phyloP scores from a whole-genome alignment of 148 eudicot genomes.

The Rhododendron simsii region DNA sequence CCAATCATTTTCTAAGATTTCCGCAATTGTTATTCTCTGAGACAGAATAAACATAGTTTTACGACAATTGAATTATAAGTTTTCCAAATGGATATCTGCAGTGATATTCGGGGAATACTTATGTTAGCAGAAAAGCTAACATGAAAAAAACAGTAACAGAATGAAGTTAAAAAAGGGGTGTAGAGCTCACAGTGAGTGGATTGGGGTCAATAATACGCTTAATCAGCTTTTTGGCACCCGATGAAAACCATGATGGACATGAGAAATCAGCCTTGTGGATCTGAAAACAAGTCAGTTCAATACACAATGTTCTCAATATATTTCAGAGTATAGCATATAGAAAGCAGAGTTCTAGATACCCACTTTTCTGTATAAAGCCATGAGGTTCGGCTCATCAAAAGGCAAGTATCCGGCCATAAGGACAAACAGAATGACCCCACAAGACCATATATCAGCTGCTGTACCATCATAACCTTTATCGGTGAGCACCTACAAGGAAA shows the following conservation, averaged over 20 bases:
- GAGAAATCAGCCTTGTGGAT: conserved; percentile 52
- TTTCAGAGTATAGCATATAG: neutral
- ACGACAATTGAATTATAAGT: neutral
- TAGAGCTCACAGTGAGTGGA: conserved; percentile 65
- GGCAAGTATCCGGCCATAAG: conserved; percentile 93
- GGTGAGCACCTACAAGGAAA: conserved; percentile 56
- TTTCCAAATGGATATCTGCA: neutral
- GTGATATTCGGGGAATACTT: neutral
- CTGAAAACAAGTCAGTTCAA: conserved; percentile 34
- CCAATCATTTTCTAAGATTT: conserved; percentile 75
- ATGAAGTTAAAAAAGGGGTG: neutral
- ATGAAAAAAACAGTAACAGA: neutral
- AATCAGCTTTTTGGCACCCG: conserved; percentile 57
- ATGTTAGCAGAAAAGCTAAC: neutral
- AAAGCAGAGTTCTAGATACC: conserved; percentile 14
- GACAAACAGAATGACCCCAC: conserved; percentile 86
- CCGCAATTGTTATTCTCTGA: conserved; percentile 70
- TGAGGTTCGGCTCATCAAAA: conserved; percentile 71
- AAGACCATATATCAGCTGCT: conserved; percentile 84
- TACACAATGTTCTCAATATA: neutral
- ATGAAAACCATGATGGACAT: conserved; percentile 72
- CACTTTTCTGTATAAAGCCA: conserved; percentile 60
- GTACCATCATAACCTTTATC: conserved; percentile 88
- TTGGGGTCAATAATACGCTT: conserved; percentile 77
- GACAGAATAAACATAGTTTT: conserved; percentile 6